Evolutionary conservation across 2,329 filamentous ascomycete species (phyloP).

Genomic region (Fusarium annulatum): DNA sequence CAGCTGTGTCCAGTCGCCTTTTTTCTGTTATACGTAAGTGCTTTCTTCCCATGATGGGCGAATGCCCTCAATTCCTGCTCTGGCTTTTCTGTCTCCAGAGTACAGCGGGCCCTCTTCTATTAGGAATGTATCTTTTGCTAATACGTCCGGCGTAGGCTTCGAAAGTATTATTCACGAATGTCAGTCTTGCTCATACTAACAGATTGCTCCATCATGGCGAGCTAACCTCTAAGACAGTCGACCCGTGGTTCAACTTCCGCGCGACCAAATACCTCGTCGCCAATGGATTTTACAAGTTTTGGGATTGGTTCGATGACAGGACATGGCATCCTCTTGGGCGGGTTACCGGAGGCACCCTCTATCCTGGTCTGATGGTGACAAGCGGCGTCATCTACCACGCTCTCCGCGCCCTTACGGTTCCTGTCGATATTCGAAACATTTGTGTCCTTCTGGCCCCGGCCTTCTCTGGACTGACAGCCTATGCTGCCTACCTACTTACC

Average conservation of each 20-base stretch:
- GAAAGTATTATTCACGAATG: slow-evolving; percentile 99
- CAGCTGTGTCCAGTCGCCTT: slow-evolving; percentile 90
- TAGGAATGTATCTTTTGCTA: slow-evolving; percentile 44
- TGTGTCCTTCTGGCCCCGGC: slow-evolving; percentile 95
- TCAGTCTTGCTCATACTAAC: slow-evolving; percentile 62
- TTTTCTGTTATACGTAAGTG: slow-evolving; percentile 97
- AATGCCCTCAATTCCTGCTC: background rate
- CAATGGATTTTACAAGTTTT: slow-evolving; percentile 98
- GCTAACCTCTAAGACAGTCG: slow-evolving; percentile 70
- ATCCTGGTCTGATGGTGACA: slow-evolving; percentile 98
- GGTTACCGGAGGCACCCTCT: slow-evolving; percentile 98
- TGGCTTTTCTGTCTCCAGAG: background rate
- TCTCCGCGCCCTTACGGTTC: slow-evolving; percentile 87
- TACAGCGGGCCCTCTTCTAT: background rate
- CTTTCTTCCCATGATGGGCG: slow-evolving; percentile 20
- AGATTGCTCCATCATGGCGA: slow-evolving; percentile 13
- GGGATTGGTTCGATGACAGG: slow-evolving; percentile 99
- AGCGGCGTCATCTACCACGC: slow-evolving; percentile 96
- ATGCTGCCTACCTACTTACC: slow-evolving; percentile 93
- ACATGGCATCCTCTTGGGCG: slow-evolving; percentile 99
- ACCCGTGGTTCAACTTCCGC: slow-evolving; percentile 99
- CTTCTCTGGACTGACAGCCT: slow-evolving; percentile 93
- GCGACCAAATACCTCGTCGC: slow-evolving; percentile 97
- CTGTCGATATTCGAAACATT: slow-evolving; percentile 98
- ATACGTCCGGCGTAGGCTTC: slow-evolving; percentile 72